Evolutionary conservation across 176 grass and related monocot genomes (phyloP).

Genomic region (Triticum urartu): DNA sequence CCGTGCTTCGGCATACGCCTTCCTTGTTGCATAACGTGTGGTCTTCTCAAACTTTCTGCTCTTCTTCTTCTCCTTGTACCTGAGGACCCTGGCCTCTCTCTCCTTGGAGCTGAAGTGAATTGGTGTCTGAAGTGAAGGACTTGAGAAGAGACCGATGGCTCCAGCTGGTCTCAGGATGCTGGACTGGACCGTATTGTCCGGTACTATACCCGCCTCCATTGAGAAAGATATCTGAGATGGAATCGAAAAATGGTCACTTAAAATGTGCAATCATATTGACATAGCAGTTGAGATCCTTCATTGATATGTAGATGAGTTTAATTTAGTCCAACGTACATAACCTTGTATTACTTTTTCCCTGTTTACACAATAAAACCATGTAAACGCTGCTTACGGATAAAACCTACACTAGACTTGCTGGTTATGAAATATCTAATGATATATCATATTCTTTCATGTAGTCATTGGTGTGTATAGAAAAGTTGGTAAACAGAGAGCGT

Average conservation of each 20-base stretch:
- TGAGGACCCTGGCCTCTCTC: conserved; percentile 67
- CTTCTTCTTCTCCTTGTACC: conserved; percentile 88
- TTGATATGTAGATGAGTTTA: conserved; percentile 28
- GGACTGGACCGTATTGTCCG: conserved; percentile 45
- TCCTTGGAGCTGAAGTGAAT: conserved; percentile 48
- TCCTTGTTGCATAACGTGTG: conserved; percentile 61
- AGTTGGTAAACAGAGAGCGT: background rate
- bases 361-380: background rate
- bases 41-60: conserved; percentile 71
- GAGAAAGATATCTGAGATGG: conserved; percentile 86
- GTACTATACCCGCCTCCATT: conserved; percentile 67
- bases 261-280: conserved; percentile 40
- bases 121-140: conserved; percentile 39
- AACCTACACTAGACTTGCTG: background rate
- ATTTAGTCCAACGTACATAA: conserved; percentile 11
- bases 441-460: background rate
- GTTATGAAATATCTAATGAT: background rate
- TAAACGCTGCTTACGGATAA: background rate
- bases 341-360: background rate
- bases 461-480: background rate
- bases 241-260: conserved; percentile 53
- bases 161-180: conserved; percentile 26
- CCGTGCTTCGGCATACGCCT: conserved; percentile 52
- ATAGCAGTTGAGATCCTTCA: conserved; percentile 36
- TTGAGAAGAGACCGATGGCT: conserved; percentile 35